A percentile compares a stretch with the other conserved stretches of the same genome.
phyloP scores from a whole-genome alignment of 305 asterid species.

The Solanum chacoense region DNA sequence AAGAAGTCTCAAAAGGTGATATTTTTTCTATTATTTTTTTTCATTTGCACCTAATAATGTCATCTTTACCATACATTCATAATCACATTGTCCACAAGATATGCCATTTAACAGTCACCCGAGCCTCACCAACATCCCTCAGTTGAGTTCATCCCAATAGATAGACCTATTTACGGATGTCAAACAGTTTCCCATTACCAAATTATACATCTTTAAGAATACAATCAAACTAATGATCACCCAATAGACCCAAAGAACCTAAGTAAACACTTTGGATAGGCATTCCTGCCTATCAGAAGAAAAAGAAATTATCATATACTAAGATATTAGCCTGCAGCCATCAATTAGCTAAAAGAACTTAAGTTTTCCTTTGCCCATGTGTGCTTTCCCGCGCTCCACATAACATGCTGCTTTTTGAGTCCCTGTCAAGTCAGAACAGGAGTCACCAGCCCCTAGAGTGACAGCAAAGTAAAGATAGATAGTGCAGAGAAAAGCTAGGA shows the following conservation, averaged over 20 bases:
- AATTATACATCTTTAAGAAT: background rate
- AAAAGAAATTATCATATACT: background rate
- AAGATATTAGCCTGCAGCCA: background rate
- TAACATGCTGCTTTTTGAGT: constrained; percentile 25
- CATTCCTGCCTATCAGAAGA: background rate
- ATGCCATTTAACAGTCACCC: background rate
- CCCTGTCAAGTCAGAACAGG: constrained; percentile 30
- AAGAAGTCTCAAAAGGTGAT: background rate
- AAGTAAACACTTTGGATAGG: background rate
- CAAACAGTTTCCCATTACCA: background rate
- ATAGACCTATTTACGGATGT: background rate
- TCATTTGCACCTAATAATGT: background rate
- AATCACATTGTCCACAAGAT: background rate
- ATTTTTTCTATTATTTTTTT: background rate
- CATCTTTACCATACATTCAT: background rate
- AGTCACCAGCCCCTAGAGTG: constrained; percentile 55
- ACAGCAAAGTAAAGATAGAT: constrained; percentile 93
- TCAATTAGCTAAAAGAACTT: constrained; percentile 24
- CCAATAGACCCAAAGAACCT: constrained; percentile 1
- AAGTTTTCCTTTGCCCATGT: constrained; percentile 27
- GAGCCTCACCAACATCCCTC: background rate
- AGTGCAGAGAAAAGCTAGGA: constrained; percentile 80
- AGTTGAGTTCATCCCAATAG: background rate
- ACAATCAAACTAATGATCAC: background rate
- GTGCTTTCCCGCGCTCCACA: constrained; percentile 23